Percentiles rank a stretch among this genome's conserved stretches.
Evolutionary conservation across 108 stramenopile genomes (phyloP).

Genomic region (Conticribra guillardii): DNA sequence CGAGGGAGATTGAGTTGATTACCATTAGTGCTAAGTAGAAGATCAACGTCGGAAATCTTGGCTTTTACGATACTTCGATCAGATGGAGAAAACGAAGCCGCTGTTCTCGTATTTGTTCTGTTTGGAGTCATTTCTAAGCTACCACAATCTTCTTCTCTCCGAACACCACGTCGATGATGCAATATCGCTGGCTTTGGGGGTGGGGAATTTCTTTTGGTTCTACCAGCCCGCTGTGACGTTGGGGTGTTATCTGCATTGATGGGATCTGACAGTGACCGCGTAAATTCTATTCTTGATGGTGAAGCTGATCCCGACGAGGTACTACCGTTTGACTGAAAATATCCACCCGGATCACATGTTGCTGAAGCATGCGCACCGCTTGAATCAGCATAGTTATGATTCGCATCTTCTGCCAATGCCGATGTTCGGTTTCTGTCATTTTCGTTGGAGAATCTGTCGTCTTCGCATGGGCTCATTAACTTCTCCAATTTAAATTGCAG

Average conservation of each 20-base stretch:
- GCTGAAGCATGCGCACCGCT: too few species aligned
- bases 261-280: not conserved
- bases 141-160: not conserved
- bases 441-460: not conserved
- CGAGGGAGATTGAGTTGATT: not conserved
- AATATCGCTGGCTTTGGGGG: not conserved
- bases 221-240: not conserved
- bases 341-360: too few species aligned
- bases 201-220: not conserved
- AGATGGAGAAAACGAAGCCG: not conserved
- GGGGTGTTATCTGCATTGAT: not conserved
- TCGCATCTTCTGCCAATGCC: not conserved
- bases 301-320: too few species aligned
- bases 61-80: not conserved
- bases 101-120: not conserved
- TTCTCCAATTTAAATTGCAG: constrained; percentile 28
- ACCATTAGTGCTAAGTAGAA: not conserved
- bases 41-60: not conserved
- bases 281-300: not conserved
- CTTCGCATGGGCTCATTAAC: not conserved
- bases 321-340: too few species aligned
- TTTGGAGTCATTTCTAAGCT: not conserved
- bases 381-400: not conserved
- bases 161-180: not conserved
- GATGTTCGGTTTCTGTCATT: not conserved